These are phyloP conservation scores for Mycena kentingensis DNA, from an alignment of 768 basidiomycete species.

Conservation along the genomic window DNA sequence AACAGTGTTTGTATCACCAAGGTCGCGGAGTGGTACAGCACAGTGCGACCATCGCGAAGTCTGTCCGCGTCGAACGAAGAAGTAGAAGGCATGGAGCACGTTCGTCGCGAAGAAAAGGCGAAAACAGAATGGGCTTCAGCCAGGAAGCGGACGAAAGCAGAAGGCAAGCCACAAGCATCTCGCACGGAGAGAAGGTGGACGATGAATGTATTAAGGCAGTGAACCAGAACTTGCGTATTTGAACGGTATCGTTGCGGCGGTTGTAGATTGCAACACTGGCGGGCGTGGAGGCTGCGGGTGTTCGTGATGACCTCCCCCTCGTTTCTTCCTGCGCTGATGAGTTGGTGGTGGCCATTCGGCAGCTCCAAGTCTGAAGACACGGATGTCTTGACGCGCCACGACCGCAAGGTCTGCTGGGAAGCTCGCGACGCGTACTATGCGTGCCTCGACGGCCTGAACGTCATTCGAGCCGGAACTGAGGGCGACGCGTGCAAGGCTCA, in stretches of 20 bases:
- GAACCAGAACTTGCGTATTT: too few relatives aligned
- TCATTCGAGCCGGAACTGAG: conserved; percentile 73
- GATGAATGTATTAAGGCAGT: too few relatives aligned
- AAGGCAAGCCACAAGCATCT: too few relatives aligned
- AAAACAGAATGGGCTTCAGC: background rate
- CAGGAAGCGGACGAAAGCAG: background rate
- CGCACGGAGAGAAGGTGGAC: too few relatives aligned
- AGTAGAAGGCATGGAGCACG: background rate
- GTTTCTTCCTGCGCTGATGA: too few relatives aligned
- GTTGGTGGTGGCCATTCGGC: conserved; percentile 43
- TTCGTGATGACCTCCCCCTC: too few relatives aligned
- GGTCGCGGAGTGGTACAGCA: background rate
- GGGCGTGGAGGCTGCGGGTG: too few relatives aligned
- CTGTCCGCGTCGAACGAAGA: background rate
- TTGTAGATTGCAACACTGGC: too few relatives aligned
- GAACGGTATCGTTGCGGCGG: too few relatives aligned
- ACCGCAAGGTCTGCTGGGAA: conserved; percentile 86
- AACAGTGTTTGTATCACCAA: background rate
- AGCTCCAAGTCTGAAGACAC: conserved; percentile 35
- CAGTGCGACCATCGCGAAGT: background rate
- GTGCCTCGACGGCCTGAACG: conserved; percentile 71
- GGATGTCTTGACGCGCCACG: conserved; percentile 52
- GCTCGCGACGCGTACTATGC: conserved; percentile 79
- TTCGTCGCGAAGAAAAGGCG: background rate
- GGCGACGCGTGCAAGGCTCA: conserved; percentile 63